These are phyloP conservation scores for Meredithiella fracta DNA, from an alignment of 2,329 filamentous ascomycete genomes.

Conservation along the genomic window DNA sequence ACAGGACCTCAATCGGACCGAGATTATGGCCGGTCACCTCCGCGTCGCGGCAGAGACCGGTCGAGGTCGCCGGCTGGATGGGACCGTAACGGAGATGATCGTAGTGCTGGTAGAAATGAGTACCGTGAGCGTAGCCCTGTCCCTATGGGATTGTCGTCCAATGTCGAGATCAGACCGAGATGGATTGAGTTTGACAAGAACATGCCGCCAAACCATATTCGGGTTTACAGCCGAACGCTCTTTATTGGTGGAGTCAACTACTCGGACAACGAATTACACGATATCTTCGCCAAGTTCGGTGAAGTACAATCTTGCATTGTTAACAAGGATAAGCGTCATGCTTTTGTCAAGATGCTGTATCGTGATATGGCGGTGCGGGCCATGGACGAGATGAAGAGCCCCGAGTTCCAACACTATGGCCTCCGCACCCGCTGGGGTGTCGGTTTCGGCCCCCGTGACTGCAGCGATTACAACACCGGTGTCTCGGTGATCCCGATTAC, in stretches of 20 bases:
- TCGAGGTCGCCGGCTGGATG: slow-evolving; percentile 43
- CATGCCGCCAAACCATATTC: slow-evolving; percentile 64
- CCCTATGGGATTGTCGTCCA: slow-evolving; percentile 20
- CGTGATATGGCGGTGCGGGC: slow-evolving; percentile 70
- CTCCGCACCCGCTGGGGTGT: slow-evolving; percentile 92
- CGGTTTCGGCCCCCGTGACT: slow-evolving; percentile 90
- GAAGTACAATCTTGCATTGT: slow-evolving; percentile 94
- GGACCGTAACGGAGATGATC: background rate
- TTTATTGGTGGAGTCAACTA: slow-evolving; percentile 92
- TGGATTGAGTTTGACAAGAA: slow-evolving; percentile 64
- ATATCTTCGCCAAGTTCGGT: slow-evolving; percentile 67
- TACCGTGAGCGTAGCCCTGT: slow-evolving; percentile 50
- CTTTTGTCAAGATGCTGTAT: slow-evolving; percentile 96
- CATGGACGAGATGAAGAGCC: slow-evolving; percentile 65
- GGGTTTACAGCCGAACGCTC: slow-evolving; percentile 81
- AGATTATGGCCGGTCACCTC: slow-evolving; percentile 42
- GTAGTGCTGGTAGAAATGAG: slow-evolving; percentile 36
- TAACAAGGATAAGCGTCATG: slow-evolving; percentile 93
- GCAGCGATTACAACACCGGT: slow-evolving; percentile 85
- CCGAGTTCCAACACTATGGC: slow-evolving; percentile 49
- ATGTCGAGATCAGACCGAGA: slow-evolving; percentile 17
- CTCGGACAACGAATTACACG: slow-evolving; percentile 65
- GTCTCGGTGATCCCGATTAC: slow-evolving; percentile 86
- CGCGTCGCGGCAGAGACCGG: slow-evolving; percentile 39
- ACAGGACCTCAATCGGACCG: slow-evolving; percentile 13